phyloP scores from a whole-genome alignment of 2,329 filamentous ascomycete genomes.

The Ascochyta koolunga region DNA sequence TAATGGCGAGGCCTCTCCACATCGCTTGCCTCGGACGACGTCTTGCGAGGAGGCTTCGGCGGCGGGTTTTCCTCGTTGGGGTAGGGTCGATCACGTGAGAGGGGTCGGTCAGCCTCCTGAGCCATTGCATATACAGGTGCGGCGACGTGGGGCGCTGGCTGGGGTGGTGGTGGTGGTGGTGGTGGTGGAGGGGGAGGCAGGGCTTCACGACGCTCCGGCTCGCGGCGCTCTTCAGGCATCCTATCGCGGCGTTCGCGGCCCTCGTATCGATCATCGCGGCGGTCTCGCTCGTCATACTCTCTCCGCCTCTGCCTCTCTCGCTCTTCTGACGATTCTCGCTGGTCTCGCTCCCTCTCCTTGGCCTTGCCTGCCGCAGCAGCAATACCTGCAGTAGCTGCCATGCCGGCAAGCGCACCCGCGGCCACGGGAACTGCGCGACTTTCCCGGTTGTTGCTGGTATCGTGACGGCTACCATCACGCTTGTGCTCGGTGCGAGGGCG shows the following conservation, averaged over 20 bases:
- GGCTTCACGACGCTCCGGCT: conserved; percentile 26
- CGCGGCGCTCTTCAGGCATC: conserved; percentile 24
- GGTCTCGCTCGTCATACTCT: conserved; percentile 43
- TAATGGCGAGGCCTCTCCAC: conserved; percentile 47
- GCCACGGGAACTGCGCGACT: conserved; percentile 32
- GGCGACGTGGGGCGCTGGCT: conserved; percentile 19
- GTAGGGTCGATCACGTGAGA: conserved; percentile 40
- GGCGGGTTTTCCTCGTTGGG: conserved; percentile 40
- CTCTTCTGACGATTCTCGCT: conserved; percentile 11
- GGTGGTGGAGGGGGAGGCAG: conserved; percentile 23
- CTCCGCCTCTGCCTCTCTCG: conserved; percentile 40
- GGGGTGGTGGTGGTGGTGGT: conserved; percentile 15
- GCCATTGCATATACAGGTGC: conserved; percentile 17
- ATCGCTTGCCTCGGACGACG: conserved; percentile 43
- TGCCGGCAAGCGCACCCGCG: conserved; percentile 38
- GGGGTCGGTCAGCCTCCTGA: conserved; percentile 23
- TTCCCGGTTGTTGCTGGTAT: conserved; percentile 24
- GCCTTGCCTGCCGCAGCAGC: conserved; percentile 39
- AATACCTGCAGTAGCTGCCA: conserved; percentile 32
- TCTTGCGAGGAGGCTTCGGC: conserved; percentile 32
- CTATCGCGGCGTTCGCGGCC: conserved; percentile 29
- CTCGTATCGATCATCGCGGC: conserved; percentile 38
- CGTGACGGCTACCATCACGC: conserved; percentile 32
- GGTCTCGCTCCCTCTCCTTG: conserved; percentile 37
- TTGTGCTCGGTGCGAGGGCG: conserved; percentile 32